phyloP scores from a whole-genome alignment of 495 filamentous ascomycete species.

The Margaritispora aquatica region DNA sequence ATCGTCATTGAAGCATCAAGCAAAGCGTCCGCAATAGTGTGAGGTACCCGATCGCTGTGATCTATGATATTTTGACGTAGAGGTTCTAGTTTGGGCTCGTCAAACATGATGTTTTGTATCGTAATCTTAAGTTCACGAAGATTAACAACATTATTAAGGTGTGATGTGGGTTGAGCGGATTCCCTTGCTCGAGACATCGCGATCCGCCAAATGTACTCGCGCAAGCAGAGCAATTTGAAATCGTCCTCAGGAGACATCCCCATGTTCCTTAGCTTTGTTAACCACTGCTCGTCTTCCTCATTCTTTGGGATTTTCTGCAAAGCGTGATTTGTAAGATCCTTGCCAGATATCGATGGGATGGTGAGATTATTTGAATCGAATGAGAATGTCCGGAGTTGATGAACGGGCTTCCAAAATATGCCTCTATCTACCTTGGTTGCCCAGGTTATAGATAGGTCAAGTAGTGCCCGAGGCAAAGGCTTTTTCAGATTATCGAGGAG shows the following conservation, averaged over 20 bases:
- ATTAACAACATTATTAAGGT: slow-evolving; percentile 61
- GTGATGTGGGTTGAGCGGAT: slow-evolving; percentile 27
- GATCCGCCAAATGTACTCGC: slow-evolving; percentile 89
- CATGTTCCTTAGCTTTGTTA: slow-evolving; percentile 72
- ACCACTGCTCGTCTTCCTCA: slow-evolving; percentile 96
- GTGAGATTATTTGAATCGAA: slow-evolving; percentile 47
- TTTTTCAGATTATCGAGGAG: slow-evolving; percentile 81
- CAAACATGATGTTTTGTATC: slow-evolving; percentile 87
- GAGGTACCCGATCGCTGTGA: slow-evolving; percentile 40
- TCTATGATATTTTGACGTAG: slow-evolving; percentile 20
- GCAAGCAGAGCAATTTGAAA: slow-evolving; percentile 76
- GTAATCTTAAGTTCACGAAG: slow-evolving; percentile 67
- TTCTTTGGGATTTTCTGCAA: slow-evolving; percentile 57
- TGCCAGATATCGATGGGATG: slow-evolving; percentile 38
- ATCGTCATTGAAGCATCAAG: slow-evolving; percentile 89
- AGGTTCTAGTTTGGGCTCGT: slow-evolving; percentile 52
- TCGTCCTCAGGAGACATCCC: slow-evolving; percentile 84
- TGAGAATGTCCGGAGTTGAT: slow-evolving; percentile 58
- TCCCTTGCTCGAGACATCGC: slow-evolving; percentile 53
- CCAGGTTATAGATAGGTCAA: slow-evolving; percentile 85
- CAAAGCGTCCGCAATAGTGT: slow-evolving; percentile 85
- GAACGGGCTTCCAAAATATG: slow-evolving; percentile 75
- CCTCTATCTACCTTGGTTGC: slow-evolving; percentile 72
- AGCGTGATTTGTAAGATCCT: slow-evolving; percentile 32
- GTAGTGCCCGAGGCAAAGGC: slow-evolving; percentile 69